Conservation (phyloP, 306 rosid species). For the Hippophae tibetana region DNA sequence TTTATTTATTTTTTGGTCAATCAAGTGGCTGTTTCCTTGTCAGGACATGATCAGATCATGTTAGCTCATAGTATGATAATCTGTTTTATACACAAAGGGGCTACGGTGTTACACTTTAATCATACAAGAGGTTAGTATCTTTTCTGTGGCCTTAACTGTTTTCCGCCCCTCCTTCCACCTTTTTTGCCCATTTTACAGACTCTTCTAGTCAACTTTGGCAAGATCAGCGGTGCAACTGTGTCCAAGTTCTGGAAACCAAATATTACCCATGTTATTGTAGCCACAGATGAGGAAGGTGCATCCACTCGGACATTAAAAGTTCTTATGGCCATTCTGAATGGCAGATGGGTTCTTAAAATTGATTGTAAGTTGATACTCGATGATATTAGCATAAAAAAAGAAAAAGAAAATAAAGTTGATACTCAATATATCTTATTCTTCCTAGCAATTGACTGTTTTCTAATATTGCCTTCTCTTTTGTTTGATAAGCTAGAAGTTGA, state of each 20-base stretch:
- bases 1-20: not conserved
- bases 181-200: slow-evolving; percentile 25
- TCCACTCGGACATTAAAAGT: slow-evolving; percentile 78
- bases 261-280: slow-evolving; percentile 82
- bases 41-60: not conserved
- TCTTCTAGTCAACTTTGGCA: slow-evolving; percentile 49
- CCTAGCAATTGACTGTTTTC: not conserved
- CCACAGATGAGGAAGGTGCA: slow-evolving; percentile 66
- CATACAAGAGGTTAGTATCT: not conserved
- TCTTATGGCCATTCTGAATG: slow-evolving; percentile 72
- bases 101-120: not conserved
- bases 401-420: slow-evolving; percentile 17
- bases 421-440: not conserved
- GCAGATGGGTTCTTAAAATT: slow-evolving; percentile 72
- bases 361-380: slow-evolving; percentile 49
- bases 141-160: not conserved
- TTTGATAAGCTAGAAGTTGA: not conserved
- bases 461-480: not conserved
- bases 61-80: not conserved
- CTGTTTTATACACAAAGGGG: not conserved
- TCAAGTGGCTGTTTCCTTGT: slow-evolving; percentile 2
- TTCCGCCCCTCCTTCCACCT: not conserved
- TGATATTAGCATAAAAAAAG: not conserved
- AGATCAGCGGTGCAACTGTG: slow-evolving; percentile 46
- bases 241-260: slow-evolving; percentile 62